phyloP scores from a whole-genome alignment of 371 early-diverging fungal genomes.

The Smittium culicis region DNA sequence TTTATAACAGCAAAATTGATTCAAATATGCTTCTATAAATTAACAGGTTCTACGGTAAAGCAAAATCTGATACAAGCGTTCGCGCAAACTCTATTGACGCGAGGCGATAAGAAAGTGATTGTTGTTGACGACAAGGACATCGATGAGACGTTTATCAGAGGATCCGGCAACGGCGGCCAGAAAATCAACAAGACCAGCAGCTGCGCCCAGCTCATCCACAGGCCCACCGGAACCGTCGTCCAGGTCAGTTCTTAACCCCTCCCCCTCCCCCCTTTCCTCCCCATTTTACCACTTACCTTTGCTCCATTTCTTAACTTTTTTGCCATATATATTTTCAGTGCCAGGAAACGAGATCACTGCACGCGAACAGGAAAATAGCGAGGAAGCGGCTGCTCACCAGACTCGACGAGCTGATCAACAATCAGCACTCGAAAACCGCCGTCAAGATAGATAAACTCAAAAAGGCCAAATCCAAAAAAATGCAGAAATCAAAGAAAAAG shows the following conservation, averaged over 20 bases:
- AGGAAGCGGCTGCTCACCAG: slow-evolving; percentile 48
- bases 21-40: no score
- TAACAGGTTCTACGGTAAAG: no score
- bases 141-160: slow-evolving; percentile 77
- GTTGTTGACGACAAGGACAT: no score
- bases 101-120: no score
- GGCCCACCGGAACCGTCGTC: slow-evolving; percentile 54
- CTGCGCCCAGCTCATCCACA: slow-evolving; percentile 71
- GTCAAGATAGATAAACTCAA: slow-evolving; percentile 46
- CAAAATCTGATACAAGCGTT: no score
- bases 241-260: slow-evolving; percentile 37
- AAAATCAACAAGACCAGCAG: slow-evolving; percentile 78
- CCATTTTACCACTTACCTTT: slow-evolving; percentile 1
- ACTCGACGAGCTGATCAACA: slow-evolving; percentile 54
- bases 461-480: slow-evolving; percentile 42
- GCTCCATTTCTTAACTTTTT: not conserved
- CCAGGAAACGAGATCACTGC: slow-evolving; percentile 62
- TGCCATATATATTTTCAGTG: no score
- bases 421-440: slow-evolving; percentile 45
- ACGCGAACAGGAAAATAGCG: slow-evolving; percentile 62
- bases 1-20: no score
- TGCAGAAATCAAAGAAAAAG: slow-evolving; percentile 39
- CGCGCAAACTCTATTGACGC: no score
- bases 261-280: not conserved
- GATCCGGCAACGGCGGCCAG: slow-evolving; percentile 86